These are phyloP conservation scores for Clonostachys solani DNA, from an alignment of 2,329 filamentous ascomycete species.

Conservation along the genomic window DNA sequence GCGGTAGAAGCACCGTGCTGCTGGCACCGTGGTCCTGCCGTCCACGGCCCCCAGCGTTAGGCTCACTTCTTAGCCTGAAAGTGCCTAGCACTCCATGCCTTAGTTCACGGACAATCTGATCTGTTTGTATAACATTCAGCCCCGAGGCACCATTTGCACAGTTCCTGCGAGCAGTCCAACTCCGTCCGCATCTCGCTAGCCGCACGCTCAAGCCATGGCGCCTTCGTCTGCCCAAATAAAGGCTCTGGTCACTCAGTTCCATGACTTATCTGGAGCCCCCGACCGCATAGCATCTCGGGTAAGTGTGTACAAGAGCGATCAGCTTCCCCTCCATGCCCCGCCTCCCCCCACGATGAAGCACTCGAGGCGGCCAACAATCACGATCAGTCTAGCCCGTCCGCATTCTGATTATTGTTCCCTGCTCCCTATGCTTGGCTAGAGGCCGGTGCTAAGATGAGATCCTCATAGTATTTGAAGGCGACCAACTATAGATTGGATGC, in stretches of 20 bases:
- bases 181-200: too few species aligned
- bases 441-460: neutral
- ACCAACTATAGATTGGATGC: slow-evolving; percentile 46
- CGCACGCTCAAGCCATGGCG: slow-evolving; percentile 20
- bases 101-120: too few species aligned
- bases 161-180: too few species aligned
- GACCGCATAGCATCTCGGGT: slow-evolving; percentile 40
- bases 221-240: slow-evolving; percentile 32
- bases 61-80: too few species aligned
- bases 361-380: too few species aligned
- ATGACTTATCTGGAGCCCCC: slow-evolving; percentile 33
- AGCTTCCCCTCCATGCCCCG: slow-evolving; percentile 1
- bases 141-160: too few species aligned
- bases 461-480: slow-evolving; percentile 40
- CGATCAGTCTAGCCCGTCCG: too few species aligned
- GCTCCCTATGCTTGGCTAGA: too few species aligned
- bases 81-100: neutral
- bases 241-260: slow-evolving; percentile 33
- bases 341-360: neutral
- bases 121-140: too few species aligned
- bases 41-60: too few species aligned
- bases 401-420: too few species aligned
- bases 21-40: neutral
- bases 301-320: slow-evolving; percentile 15
- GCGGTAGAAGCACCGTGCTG: neutral